These are phyloP conservation scores for Plicaturopsis crispa DNA, from an alignment of 768 basidiomycete genomes.

Conservation along the genomic window DNA sequence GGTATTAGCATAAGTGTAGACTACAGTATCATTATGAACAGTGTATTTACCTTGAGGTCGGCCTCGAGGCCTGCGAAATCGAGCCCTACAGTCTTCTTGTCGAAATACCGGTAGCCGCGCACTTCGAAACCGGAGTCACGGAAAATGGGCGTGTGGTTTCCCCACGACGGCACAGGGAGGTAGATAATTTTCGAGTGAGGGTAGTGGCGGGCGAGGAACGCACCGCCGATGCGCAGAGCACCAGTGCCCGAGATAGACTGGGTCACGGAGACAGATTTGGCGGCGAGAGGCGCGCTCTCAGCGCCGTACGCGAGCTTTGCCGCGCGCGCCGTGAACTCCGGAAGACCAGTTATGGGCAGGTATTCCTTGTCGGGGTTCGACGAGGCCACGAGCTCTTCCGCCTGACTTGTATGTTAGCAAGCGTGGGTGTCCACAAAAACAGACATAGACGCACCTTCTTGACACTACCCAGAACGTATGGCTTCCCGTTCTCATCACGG, in stretches of 20 bases:
- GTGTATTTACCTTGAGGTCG: constrained; percentile 62
- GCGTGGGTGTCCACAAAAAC: constrained; percentile 1
- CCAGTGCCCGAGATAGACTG: constrained; percentile 98
- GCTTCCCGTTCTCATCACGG: constrained; percentile 91
- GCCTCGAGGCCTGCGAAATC: constrained; percentile 88
- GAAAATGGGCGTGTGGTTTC: constrained; percentile 92
- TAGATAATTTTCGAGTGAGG: constrained; percentile 84
- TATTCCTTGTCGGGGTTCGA: constrained; percentile 88
- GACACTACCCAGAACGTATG: constrained; percentile 85
- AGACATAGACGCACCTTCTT: constrained; percentile 51
- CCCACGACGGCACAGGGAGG: constrained; percentile 93
- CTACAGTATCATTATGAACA: constrained; percentile 5
- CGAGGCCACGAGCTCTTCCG: constrained; percentile 63
- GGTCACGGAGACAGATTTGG: constrained; percentile 72
- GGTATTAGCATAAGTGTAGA: too few species aligned
- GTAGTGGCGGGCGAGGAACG: constrained; percentile 86
- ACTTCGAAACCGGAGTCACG: constrained; percentile 93
- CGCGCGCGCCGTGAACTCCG: constrained; percentile 79
- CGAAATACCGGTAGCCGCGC: constrained; percentile 87
- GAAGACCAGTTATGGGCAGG: constrained; percentile 88
- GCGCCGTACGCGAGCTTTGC: constrained; percentile 87
- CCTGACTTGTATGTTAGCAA: constrained; percentile 33
- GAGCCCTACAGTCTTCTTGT: constrained; percentile 85
- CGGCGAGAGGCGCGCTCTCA: constrained; percentile 64
- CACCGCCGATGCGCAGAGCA: constrained; percentile 90